These are phyloP conservation scores for Brettanomyces bruxellensis DNA, from an alignment of 805 yeast species.

Conservation along the genomic window DNA sequence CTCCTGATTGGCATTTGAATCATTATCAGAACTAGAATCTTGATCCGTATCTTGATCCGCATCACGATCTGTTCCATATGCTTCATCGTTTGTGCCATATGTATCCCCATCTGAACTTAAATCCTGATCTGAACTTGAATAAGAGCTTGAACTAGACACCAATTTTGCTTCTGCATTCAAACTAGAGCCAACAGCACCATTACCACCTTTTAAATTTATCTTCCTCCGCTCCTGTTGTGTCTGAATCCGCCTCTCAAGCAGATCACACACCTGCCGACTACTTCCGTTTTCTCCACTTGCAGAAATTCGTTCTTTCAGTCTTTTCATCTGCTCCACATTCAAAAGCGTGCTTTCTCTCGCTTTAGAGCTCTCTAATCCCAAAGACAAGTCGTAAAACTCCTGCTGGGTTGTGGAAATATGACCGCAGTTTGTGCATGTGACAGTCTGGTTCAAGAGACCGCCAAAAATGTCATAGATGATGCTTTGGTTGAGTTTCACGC, in stretches of 20 bases:
- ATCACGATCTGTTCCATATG: too few relatives aligned
- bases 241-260: constrained; percentile 18
- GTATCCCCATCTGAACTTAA: too few relatives aligned
- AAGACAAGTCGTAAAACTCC: constrained; percentile 86
- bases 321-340: constrained; percentile 19
- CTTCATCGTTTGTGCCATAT: too few relatives aligned
- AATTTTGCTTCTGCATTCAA: too few relatives aligned
- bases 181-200: too few relatives aligned
- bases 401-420: constrained; percentile 80
- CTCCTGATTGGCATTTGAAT: too few relatives aligned
- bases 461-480: constrained; percentile 91
- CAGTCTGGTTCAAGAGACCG: constrained; percentile 76
- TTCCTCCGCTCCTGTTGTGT: constrained; percentile 17
- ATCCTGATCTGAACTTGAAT: too few relatives aligned
- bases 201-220: constrained; percentile 1
- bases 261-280: constrained; percentile 19
- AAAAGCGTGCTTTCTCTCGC: constrained; percentile 28
- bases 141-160: too few relatives aligned
- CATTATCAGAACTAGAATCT: too few relatives aligned
- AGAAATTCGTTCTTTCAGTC: constrained; percentile 20
- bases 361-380: constrained; percentile 56
- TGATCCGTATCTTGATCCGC: too few relatives aligned
- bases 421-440: constrained; percentile 77
- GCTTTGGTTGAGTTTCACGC: constrained; percentile 71
- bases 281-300: constrained; percentile 17